phyloP scores from a whole-genome alignment of 1,284 basidiomycete species.

The Cryptococcus sp. region DNA sequence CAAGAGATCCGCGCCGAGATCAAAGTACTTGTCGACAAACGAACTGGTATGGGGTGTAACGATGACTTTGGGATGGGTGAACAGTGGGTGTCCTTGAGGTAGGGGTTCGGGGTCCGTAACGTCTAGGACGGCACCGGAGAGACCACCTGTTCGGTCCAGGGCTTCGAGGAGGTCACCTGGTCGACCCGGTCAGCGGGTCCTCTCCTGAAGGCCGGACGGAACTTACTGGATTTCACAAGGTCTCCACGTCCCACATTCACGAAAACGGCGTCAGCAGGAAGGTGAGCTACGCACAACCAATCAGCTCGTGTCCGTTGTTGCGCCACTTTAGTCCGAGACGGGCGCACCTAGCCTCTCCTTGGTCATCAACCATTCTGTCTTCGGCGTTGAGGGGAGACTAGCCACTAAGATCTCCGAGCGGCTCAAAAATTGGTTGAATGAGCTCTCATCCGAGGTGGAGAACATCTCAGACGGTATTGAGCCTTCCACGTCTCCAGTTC shows the following conservation, averaged over 20 bases:
- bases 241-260: conserved; percentile 50
- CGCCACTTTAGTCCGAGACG: no score
- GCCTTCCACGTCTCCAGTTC: conserved; percentile 39
- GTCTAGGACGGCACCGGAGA: conserved; percentile 39
- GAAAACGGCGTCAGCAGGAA: conserved; percentile 42
- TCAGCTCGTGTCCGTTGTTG: no score
- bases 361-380: conserved; percentile 39
- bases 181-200: background rate
- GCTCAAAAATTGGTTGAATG: conserved; percentile 38
- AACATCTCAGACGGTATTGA: conserved; percentile 39
- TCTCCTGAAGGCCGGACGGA: no score
- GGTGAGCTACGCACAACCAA: conserved; percentile 16
- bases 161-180: conserved; percentile 32
- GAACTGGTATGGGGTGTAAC: conserved; percentile 36
- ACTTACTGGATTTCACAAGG: conserved; percentile 37
- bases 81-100: conserved; percentile 34
- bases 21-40: conserved; percentile 31
- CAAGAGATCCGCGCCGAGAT: conserved; percentile 28
- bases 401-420: conserved; percentile 44
- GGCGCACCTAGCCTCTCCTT: conserved; percentile 38
- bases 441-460: conserved; percentile 32
- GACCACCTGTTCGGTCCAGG: conserved; percentile 27
- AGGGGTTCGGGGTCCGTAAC: conserved; percentile 48
- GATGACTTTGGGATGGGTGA: conserved; percentile 32
- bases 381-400: conserved; percentile 42